Percentiles rank a stretch among this genome's conserved stretches.
These are phyloP conservation scores for Ustilago shanxiensis DNA, from an alignment of 1,284 basidiomycete genomes.

Conservation along the genomic window DNA sequence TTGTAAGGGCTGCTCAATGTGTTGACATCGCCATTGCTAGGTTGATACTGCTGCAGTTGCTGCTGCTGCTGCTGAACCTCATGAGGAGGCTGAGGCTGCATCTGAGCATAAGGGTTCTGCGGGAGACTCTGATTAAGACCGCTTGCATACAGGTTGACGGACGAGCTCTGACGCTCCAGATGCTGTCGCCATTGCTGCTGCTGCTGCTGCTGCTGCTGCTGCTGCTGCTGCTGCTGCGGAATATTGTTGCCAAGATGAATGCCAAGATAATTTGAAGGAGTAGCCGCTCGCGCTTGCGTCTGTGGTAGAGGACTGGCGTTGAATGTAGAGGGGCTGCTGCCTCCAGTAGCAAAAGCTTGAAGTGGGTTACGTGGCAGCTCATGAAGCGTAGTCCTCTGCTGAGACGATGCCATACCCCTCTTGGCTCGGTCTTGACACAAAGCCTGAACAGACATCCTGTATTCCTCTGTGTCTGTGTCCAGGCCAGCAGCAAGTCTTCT, in stretches of 20 bases:
- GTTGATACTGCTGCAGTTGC: slow-evolving; percentile 3
- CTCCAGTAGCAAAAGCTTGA: slow-evolving; percentile 12
- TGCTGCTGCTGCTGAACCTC: too few species aligned
- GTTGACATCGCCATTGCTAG: slow-evolving; percentile 5
- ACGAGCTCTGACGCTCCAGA: not conserved
- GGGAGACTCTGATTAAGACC: not conserved
- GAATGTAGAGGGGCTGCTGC: not conserved
- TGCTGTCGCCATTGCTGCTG: slow-evolving; percentile 22
- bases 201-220: slow-evolving; percentile 6
- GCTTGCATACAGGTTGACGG: slow-evolving; percentile 4
- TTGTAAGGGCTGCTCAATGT: slow-evolving; percentile 18
- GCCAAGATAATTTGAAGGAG: slow-evolving; percentile 23
- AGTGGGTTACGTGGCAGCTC: slow-evolving; percentile 24
- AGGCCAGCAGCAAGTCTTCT: slow-evolving; percentile 47
- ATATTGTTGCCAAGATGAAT: slow-evolving; percentile 15
- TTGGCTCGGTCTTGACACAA: slow-evolving; percentile 34
- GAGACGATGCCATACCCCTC: slow-evolving; percentile 6
- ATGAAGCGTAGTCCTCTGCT: slow-evolving; percentile 15
- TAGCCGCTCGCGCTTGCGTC: not conserved
- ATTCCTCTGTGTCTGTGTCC: slow-evolving; percentile 44
- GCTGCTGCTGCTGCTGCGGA: slow-evolving; percentile 5
- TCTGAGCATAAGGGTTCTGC: slow-evolving; percentile 5
- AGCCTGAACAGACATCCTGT: slow-evolving; percentile 32
- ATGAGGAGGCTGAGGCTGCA: not conserved
- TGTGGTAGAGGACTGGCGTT: not conserved